Evolutionary conservation across 768 basidiomycete species (phyloP), one percentile per base, ranked within the genome.

Genomic region (Kwoniella sp.): DNA sequence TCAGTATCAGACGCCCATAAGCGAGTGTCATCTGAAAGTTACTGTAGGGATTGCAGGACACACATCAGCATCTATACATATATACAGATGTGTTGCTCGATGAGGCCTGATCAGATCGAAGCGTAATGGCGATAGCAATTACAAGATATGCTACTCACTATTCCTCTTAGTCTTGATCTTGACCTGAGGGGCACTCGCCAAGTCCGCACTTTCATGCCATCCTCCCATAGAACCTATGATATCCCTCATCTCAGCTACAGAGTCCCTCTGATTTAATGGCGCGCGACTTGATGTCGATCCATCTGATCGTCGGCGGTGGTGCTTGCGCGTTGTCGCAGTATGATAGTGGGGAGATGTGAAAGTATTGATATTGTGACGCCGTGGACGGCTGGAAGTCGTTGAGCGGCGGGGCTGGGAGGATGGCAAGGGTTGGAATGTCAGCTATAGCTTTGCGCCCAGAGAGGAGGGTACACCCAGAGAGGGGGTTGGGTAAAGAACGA

Each of bases 141-240:
- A 33, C 33, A 33, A 33, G 33, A 6, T 13, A 33, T 13, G 33
- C 33, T 33, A 33, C 33, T 33, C 33, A 33, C 33, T 13, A 33
- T 44, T 44, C 40, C 40, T 44, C 17, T 44, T 44, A 33, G 33
- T 5, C 17, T 19, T 44, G 10, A 9, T 9, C 40, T 3, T 44
- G 33, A 13, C 7, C 6, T 6, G 7, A 9, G 40, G 40, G 8
- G 40, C 3, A 44, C 40, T 19, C 3, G 40, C 40, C 40, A 44
- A 44, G 17, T 15, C 17, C 40, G 40, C 63, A 55, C 46, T 56
- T 60, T 69, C 68, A 36, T 64, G 53, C 68, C 68, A 65, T 25
- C 68, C 68, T 44, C 68, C 68, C 64, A 69, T 65, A 5, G 51
- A 52, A 19, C 33, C 55, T 29, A 65, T 69, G 6, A 51, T 60